Conservation (phyloP, 2,329 filamentous ascomycete species). For the Chalaropsis thielavioides region DNA sequence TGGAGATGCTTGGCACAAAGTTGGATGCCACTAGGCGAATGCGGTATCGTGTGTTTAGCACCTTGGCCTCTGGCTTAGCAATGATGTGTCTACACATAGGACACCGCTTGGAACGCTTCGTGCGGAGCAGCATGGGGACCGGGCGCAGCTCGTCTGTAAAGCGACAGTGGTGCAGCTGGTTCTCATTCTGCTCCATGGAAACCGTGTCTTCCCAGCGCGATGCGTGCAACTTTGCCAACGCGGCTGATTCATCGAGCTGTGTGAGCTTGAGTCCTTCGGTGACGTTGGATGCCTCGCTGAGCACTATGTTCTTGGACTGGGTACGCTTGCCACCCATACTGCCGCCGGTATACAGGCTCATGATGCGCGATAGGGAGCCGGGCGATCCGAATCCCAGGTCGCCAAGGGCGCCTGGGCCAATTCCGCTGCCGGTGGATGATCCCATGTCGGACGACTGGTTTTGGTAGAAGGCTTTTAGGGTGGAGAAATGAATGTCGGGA, state of each 20-base stretch:
- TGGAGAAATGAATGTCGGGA: slow-evolving; percentile 56
- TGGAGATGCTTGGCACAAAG: slow-evolving; percentile 70
- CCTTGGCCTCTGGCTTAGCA: slow-evolving; percentile 83
- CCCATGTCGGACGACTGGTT: slow-evolving; percentile 54
- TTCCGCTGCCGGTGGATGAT: slow-evolving; percentile 28
- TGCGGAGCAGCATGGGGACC: slow-evolving; percentile 67
- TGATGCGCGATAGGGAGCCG: slow-evolving; percentile 69
- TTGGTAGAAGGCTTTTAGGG: slow-evolving; percentile 68
- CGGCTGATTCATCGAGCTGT: slow-evolving; percentile 44
- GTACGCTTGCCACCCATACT: slow-evolving; percentile 48
- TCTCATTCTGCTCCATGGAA: slow-evolving; percentile 34
- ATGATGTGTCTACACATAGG: slow-evolving; percentile 88
- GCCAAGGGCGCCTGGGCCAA: slow-evolving; percentile 23
- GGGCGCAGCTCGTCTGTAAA: slow-evolving; percentile 68
- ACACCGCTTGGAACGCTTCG: slow-evolving; percentile 88
- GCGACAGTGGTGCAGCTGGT: slow-evolving; percentile 37
- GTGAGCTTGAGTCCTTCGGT: slow-evolving; percentile 58
- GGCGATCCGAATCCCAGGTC: slow-evolving; percentile 58
- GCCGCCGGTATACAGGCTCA: slow-evolving; percentile 70
- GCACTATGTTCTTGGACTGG: slow-evolving; percentile 52
- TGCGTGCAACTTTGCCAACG: slow-evolving; percentile 44
- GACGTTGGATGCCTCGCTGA: slow-evolving; percentile 62
- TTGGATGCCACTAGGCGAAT: slow-evolving; percentile 80
- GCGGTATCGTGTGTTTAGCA: slow-evolving; percentile 76
- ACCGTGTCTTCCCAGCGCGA: slow-evolving; percentile 51